Percentiles rank a stretch among this genome's conserved stretches.
These are phyloP conservation scores for Papiliotrema nemorosa DNA, from an alignment of 1,284 basidiomycete species.

Conservation along the genomic window DNA sequence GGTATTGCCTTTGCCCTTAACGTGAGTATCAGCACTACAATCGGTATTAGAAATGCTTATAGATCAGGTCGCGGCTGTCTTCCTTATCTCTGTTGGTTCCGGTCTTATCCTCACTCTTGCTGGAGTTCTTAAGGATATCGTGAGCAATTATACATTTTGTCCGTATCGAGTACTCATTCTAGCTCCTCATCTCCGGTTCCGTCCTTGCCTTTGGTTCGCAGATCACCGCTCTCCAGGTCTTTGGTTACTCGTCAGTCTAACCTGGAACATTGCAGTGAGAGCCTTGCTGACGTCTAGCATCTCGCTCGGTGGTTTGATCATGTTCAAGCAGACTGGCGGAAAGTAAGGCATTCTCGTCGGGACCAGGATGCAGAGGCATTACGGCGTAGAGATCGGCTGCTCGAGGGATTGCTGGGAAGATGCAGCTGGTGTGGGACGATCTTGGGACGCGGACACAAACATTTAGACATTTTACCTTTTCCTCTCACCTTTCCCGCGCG, in stretches of 20 bases:
- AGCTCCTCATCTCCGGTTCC: constrained; percentile 80
- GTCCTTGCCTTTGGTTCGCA: constrained; percentile 75
- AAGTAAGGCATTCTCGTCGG: constrained; percentile 30
- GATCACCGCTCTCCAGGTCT: constrained; percentile 78
- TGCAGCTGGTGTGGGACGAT: too few species aligned
- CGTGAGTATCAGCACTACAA: constrained; percentile 60
- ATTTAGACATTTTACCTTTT: too few species aligned
- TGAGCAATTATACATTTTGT: constrained; percentile 19
- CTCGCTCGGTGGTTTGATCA: constrained; percentile 43
- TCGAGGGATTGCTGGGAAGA: too few species aligned
- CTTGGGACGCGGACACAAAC: too few species aligned
- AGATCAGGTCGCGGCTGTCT: constrained; percentile 77
- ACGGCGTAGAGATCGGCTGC: too few species aligned
- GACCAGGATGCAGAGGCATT: too few species aligned
- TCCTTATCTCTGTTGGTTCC: constrained; percentile 82
- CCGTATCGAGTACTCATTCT: neutral
- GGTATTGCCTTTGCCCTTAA: constrained; percentile 86
- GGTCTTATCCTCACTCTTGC: constrained; percentile 89
- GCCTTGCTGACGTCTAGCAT: constrained; percentile 36
- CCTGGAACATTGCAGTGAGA: neutral
- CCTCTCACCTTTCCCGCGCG: too few species aligned
- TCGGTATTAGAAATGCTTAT: constrained; percentile 71
- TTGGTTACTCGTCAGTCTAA: constrained; percentile 58
- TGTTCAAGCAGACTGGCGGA: constrained; percentile 48
- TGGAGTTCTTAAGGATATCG: constrained; percentile 81